Percentiles rank a stretch among this genome's conserved stretches.
These are phyloP conservation scores for Ceratocystis albifundus DNA, from an alignment of 2,329 filamentous ascomycete genomes.

Conservation along the genomic window DNA sequence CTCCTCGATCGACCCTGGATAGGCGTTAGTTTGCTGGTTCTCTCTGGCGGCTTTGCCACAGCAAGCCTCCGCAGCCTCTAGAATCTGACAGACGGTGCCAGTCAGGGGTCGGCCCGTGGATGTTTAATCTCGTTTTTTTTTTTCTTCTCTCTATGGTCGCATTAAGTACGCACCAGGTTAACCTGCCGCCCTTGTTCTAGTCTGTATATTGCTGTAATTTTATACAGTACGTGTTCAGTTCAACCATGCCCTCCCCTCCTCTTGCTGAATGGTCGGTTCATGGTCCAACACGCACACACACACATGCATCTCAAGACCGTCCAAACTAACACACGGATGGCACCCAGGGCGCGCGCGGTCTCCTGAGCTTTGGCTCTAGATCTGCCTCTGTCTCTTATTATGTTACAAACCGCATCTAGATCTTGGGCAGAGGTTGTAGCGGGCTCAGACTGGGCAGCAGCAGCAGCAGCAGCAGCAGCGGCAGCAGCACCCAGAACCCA, in stretches of 20 bases:
- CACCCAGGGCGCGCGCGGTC: not conserved
- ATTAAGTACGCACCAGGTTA: not conserved
- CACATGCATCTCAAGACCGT: not conserved
- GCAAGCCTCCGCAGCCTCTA: not conserved
- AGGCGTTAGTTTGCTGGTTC: not conserved
- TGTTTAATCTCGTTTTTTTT: not conserved
- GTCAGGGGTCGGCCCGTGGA: conserved; percentile 2
- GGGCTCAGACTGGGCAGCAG: not conserved
- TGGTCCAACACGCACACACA: too few relatives aligned
- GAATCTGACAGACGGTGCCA: not conserved
- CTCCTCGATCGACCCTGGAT: not conserved
- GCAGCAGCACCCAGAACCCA: too few relatives aligned
- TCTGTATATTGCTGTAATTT: too few relatives aligned
- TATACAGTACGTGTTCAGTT: too few relatives aligned
- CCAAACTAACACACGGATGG: not conserved
- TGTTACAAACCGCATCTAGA: conserved; percentile 7
- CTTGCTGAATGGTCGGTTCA: too few relatives aligned
- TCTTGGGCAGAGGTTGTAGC: not conserved
- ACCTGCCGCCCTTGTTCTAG: not conserved
- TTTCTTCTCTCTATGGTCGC: not conserved
- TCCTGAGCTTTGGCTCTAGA: too few relatives aligned
- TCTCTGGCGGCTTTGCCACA: not conserved
- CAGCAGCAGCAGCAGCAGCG: too few relatives aligned
- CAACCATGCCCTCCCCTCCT: too few relatives aligned
- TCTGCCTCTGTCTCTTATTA: not conserved